Conservation (phyloP, 805 yeast genomes). For the Ogataea pignaliae region DNA sequence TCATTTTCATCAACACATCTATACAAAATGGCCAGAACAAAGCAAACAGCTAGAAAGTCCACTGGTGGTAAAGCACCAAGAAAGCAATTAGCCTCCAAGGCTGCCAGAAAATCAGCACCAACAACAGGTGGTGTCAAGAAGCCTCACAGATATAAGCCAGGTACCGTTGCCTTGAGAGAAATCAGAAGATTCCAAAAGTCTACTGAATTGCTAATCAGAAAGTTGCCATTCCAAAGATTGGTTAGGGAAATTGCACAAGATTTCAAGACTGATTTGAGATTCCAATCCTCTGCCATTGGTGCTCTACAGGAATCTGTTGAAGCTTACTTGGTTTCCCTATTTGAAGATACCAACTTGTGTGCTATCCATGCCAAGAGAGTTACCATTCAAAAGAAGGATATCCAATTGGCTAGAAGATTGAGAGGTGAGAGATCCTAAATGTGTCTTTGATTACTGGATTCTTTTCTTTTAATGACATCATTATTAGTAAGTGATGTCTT, state of each 20-base stretch:
- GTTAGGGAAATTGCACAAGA: constrained; percentile 96
- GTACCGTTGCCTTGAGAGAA: constrained; percentile 95
- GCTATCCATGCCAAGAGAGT: constrained; percentile 99
- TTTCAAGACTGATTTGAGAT: constrained; percentile 88
- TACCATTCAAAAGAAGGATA: constrained; percentile 97
- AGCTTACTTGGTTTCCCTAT: constrained; percentile 93
- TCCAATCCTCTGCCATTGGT: constrained; percentile 96
- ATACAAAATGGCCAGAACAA: constrained; percentile 76
- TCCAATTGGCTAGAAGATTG: constrained; percentile 95
- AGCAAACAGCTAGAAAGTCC: constrained; percentile 91
- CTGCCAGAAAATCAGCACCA: constrained; percentile 93
- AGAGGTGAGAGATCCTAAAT: constrained; percentile 89
- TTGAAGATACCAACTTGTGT: constrained; percentile 97
- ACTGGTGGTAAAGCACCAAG: constrained; percentile 97
- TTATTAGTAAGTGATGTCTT: not conserved
- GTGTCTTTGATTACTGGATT: not conserved
- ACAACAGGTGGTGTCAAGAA: constrained; percentile 89
- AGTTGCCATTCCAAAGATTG: constrained; percentile 95
- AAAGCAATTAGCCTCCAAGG: constrained; percentile 88
- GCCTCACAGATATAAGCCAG: constrained; percentile 96
- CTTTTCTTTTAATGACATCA: not conserved
- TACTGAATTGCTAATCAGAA: constrained; percentile 91
- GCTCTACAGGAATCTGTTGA: constrained; percentile 98
- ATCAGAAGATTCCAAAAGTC: constrained; percentile 97
- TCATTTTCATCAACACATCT: not conserved